A percentile compares a stretch with the other conserved stretches of the same genome.
Conservation (phyloP, 148 eudicot genomes). For the Silene conica region DNA sequence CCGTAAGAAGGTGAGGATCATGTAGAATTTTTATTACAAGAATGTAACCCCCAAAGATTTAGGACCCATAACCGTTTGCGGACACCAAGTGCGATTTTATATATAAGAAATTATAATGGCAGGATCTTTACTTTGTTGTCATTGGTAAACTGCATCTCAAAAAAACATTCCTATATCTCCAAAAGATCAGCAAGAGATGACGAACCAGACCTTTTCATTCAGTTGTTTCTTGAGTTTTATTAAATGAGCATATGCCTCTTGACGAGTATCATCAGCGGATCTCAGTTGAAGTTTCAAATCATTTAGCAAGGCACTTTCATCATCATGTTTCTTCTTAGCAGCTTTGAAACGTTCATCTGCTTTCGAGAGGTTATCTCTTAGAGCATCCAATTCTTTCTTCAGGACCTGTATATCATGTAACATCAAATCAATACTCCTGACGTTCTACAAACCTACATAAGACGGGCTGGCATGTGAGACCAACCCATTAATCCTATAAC, state of each 20-base stretch:
- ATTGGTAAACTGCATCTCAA: background rate
- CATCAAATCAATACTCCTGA: background rate
- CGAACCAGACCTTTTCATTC: constrained; percentile 58
- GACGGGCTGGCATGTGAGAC: background rate
- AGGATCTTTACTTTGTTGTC: background rate
- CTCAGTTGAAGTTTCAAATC: constrained; percentile 38
- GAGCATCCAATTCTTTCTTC: constrained; percentile 65
- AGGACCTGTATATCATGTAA: constrained; percentile 41
- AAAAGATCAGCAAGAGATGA: background rate
- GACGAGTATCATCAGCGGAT: constrained; percentile 58
- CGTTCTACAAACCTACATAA: background rate
- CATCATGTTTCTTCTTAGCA: constrained; percentile 47
- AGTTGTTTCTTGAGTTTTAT: constrained; percentile 44
- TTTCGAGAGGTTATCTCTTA: constrained; percentile 45
- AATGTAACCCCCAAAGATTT: no score
- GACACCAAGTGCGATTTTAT: no score
- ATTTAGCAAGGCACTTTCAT: constrained; percentile 39
- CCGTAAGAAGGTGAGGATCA: no score
- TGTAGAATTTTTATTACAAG: no score
- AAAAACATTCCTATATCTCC: background rate
- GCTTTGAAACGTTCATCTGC: constrained; percentile 43
- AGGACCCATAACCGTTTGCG: no score
- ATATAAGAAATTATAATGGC: background rate
- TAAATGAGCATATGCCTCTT: constrained; percentile 49
- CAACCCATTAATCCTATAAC: background rate